Evolutionary conservation across 2,329 filamentous ascomycete genomes (phyloP).

Genomic region (Colletotrichum falcatum): DNA sequence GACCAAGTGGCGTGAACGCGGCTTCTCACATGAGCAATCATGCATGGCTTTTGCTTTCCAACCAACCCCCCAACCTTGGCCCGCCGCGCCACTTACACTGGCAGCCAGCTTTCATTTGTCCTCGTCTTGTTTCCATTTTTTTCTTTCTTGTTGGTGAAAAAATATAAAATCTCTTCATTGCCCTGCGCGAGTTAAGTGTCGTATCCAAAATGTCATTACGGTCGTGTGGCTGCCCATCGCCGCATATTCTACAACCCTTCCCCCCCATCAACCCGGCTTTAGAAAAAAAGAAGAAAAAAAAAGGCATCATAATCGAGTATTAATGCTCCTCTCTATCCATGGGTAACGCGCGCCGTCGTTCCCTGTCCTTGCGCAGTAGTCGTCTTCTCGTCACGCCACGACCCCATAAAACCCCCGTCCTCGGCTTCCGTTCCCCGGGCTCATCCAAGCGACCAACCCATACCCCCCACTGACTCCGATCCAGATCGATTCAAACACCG

Average conservation of each 20-base stretch:
- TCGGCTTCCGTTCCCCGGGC: not conserved
- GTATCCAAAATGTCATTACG: not conserved
- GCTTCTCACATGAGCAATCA: too few relatives aligned
- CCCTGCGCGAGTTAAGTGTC: not conserved
- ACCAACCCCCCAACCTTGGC: too few relatives aligned
- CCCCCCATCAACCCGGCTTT: too few relatives aligned
- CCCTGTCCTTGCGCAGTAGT: not conserved
- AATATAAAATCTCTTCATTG: not conserved
- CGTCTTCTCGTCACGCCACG: slow-evolving; percentile 21
- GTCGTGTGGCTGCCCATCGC: not conserved
- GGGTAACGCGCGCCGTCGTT: slow-evolving; percentile 7
- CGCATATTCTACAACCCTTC: not conserved
- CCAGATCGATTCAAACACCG: not conserved
- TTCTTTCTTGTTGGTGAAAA: too few relatives aligned
- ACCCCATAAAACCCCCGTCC: not conserved
- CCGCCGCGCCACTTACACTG: too few relatives aligned
- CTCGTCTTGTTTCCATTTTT: too few relatives aligned
- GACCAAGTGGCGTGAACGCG: not conserved
- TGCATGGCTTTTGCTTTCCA: too few relatives aligned
- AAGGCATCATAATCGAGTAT: slow-evolving; percentile 31
- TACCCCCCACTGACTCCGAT: slow-evolving; percentile 11
- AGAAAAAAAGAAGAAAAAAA: not conserved
- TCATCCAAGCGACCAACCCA: not conserved
- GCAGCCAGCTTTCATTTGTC: too few relatives aligned
- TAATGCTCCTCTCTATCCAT: slow-evolving; percentile 35